Conservation (phyloP, 306 rosid genomes). For the Begonia peltatifolia region DNA sequence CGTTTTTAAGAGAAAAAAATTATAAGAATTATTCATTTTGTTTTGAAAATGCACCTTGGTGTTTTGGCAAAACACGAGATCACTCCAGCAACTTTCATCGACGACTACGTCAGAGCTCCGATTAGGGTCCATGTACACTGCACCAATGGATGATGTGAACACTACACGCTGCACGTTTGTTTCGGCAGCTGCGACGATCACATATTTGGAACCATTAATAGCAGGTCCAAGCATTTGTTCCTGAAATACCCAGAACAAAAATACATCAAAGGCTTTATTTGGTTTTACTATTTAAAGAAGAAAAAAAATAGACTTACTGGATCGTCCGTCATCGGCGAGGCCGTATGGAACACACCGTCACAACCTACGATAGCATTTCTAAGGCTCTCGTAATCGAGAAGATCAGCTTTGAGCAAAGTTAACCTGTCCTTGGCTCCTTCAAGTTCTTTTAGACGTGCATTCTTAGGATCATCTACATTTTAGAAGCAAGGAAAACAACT, state of each 20-base stretch:
- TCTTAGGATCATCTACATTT: constrained; percentile 53
- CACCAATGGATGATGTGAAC: no score
- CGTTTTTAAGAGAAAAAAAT: no score
- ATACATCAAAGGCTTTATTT: not conserved
- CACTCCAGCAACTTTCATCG: constrained; percentile 82
- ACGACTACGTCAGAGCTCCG: constrained; percentile 45
- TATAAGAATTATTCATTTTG: not conserved
- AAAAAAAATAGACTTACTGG: constrained; percentile 24
- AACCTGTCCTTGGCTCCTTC: constrained; percentile 73
- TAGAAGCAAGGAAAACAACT: no score
- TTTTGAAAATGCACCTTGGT: constrained; percentile 33
- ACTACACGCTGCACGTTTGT: no score
- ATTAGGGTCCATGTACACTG: constrained; percentile 48
- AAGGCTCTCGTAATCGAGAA: constrained; percentile 44
- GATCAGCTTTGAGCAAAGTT: constrained; percentile 51
- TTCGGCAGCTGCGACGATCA: constrained; percentile 36
- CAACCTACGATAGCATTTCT: constrained; percentile 45
- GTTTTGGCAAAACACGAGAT: constrained; percentile 77
- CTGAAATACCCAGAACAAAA: constrained; percentile 4
- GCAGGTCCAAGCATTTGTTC: constrained; percentile 77
- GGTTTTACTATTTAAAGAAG: not conserved
- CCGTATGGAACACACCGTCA: constrained; percentile 73
- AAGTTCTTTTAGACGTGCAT: constrained; percentile 53
- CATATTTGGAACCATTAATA: constrained; percentile 58
- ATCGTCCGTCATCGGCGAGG: constrained; percentile 76